Conservation (phyloP, 345 rosid species). For the Hypericum perforatum region DNA sequence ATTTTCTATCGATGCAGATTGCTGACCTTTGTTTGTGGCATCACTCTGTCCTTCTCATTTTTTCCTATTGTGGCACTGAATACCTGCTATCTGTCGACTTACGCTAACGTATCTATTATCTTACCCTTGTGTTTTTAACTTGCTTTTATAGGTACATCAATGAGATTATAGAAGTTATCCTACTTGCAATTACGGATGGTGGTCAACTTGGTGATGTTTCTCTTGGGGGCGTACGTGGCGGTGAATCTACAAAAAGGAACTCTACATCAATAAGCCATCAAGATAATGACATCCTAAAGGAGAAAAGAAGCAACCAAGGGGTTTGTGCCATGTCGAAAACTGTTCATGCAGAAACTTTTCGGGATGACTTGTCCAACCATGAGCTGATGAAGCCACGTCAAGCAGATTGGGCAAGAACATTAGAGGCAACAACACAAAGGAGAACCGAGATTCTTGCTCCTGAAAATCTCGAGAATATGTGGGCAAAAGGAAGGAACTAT, state of each 20-base stretch:
- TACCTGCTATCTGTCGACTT: no score
- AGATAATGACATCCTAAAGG: neutral
- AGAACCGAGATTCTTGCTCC: conserved; percentile 94
- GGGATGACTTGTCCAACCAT: conserved; percentile 5
- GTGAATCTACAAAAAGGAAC: conserved; percentile 21
- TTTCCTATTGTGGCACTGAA: no score
- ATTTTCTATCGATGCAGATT: no score
- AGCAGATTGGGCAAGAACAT: conserved; percentile 71
- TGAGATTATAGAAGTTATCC: conserved; percentile 63
- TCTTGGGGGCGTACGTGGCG: conserved; percentile 23
- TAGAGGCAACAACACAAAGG: conserved; percentile 82
- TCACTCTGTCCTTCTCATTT: no score
- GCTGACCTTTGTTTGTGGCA: no score
- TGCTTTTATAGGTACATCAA: conserved; percentile 57
- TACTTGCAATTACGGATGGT: conserved; percentile 48
- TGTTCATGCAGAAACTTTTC: neutral
- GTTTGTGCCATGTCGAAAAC: conserved; percentile 24
- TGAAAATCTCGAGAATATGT: conserved; percentile 97
- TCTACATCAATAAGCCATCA: conserved; percentile 20
- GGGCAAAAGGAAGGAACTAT: conserved; percentile 94
- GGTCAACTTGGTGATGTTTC: conserved; percentile 30
- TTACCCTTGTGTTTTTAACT: no score
- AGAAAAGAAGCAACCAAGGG: conserved; percentile 19
- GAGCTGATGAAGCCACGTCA: conserved; percentile 33
- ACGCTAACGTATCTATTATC: no score